Evolutionary conservation across 2,329 filamentous ascomycete species (phyloP).

Genomic region (Ophiocordyceps sinensis): DNA sequence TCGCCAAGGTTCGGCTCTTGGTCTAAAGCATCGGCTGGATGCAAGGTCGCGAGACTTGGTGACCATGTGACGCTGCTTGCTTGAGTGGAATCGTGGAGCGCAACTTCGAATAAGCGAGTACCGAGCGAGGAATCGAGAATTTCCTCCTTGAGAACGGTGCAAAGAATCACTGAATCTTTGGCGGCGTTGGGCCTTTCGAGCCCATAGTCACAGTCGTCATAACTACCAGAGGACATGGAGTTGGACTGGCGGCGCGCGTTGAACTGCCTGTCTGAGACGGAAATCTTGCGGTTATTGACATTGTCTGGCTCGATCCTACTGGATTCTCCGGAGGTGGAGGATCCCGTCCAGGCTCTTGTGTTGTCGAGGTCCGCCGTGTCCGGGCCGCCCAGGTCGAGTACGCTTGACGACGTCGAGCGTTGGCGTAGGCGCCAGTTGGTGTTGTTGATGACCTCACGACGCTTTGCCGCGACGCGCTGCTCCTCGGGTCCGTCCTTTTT

Average conservation of each 20-base stretch:
- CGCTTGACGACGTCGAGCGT: background rate
- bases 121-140: background rate
- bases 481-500: slow-evolving; percentile 8
- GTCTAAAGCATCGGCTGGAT: too few species aligned
- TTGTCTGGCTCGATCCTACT: slow-evolving; percentile 1
- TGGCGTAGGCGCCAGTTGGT: slow-evolving; percentile 19
- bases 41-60: too few species aligned
- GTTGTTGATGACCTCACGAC: slow-evolving; percentile 18
- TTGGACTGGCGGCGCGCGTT: background rate
- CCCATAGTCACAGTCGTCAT: too few species aligned
- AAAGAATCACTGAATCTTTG: background rate
- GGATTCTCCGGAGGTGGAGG: background rate
- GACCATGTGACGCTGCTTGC: too few species aligned
- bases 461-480: slow-evolving; percentile 7
- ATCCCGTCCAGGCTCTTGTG: background rate
- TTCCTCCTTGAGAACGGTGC: background rate
- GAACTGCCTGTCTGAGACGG: background rate
- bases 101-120: background rate
- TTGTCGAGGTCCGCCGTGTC: background rate
- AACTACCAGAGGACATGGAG: too few species aligned
- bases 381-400: background rate
- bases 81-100: background rate
- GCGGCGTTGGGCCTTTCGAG: too few species aligned
- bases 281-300: slow-evolving; percentile 1
- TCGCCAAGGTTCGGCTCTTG: too few species aligned